Conservation (phyloP, 139 green algal species). For the Eudorina sp. region DNA sequence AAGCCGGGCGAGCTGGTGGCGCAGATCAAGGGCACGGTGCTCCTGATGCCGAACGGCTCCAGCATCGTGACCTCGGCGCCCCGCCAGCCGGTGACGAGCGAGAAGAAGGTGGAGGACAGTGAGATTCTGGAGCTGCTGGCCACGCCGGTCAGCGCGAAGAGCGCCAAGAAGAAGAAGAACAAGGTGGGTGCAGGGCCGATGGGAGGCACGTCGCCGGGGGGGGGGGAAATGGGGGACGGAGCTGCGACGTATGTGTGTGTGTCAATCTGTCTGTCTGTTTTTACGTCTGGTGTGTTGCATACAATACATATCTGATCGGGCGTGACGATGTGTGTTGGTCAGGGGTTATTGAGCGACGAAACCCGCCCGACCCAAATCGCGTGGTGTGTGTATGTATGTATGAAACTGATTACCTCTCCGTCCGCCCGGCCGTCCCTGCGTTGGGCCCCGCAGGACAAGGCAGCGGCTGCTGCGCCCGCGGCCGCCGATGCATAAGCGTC, state of each 20-base stretch:
- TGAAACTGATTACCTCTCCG: neutral
- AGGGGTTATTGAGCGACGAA: too few relatives aligned
- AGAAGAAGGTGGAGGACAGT: constrained; percentile 79
- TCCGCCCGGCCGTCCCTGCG: neutral
- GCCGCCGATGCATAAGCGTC: neutral
- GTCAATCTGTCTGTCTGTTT: too few relatives aligned
- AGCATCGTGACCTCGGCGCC: constrained; percentile 84
- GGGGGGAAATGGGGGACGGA: neutral
- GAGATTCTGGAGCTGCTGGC: constrained; percentile 68
- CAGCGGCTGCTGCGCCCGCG: neutral
- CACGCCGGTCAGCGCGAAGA: constrained; percentile 60
- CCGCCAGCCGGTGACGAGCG: constrained; percentile 81
- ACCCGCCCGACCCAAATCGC: too few relatives aligned
- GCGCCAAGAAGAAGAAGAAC: constrained; percentile 80
- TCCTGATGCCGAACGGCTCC: constrained; percentile 96
- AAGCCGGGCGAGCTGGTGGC: constrained; percentile 75
- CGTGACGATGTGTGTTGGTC: neutral
- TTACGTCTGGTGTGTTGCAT: too few relatives aligned
- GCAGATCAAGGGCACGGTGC: constrained; percentile 97
- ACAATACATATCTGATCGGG: neutral
- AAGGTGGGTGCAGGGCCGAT: constrained; percentile 30
- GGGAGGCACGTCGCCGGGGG: neutral
- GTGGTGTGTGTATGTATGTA: too few relatives aligned
- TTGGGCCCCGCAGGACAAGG: constrained; percentile 1
- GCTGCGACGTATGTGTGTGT: neutral